Evolutionary conservation across 2,329 filamentous ascomycete species (phyloP).

Genomic region (Nigrospora sphaerica): DNA sequence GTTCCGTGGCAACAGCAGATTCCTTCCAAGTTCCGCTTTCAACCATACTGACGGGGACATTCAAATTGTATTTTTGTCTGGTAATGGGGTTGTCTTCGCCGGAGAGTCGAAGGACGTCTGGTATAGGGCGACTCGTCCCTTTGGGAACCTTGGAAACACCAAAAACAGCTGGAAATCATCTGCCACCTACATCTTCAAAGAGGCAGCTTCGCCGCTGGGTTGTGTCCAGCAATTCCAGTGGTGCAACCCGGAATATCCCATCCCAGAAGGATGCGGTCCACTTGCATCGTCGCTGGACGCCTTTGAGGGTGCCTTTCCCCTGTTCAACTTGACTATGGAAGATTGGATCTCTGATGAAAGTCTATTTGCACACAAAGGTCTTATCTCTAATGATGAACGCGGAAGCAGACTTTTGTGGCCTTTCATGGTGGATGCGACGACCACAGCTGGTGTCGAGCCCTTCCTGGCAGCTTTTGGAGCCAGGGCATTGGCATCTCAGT

Average conservation of each 20-base stretch:
- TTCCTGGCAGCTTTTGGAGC: background rate
- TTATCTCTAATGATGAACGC: background rate
- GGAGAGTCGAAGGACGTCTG: background rate
- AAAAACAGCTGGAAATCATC: no score
- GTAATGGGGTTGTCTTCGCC: slow-evolving; percentile 5
- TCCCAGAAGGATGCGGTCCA: background rate
- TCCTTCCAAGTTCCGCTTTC: slow-evolving; percentile 2
- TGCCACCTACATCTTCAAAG: background rate
- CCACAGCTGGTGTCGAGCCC: background rate
- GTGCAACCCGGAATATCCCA: background rate
- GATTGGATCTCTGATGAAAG: no score
- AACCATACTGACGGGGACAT: slow-evolving; percentile 1
- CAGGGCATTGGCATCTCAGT: background rate
- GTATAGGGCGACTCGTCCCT: background rate
- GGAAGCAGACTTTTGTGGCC: background rate
- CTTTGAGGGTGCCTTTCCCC: background rate
- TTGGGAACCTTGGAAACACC: no score
- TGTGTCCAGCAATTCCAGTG: background rate
- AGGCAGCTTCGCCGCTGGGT: slow-evolving; percentile 1
- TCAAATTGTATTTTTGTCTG: slow-evolving; percentile 6
- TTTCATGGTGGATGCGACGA: background rate
- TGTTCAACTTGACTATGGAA: background rate
- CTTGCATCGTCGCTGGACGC: background rate
- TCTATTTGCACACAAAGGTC: no score
- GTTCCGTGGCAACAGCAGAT: background rate